Conservation (phyloP, 2,329 filamentous ascomycete species). For the Pseudogymnoascus verrucosus region DNA sequence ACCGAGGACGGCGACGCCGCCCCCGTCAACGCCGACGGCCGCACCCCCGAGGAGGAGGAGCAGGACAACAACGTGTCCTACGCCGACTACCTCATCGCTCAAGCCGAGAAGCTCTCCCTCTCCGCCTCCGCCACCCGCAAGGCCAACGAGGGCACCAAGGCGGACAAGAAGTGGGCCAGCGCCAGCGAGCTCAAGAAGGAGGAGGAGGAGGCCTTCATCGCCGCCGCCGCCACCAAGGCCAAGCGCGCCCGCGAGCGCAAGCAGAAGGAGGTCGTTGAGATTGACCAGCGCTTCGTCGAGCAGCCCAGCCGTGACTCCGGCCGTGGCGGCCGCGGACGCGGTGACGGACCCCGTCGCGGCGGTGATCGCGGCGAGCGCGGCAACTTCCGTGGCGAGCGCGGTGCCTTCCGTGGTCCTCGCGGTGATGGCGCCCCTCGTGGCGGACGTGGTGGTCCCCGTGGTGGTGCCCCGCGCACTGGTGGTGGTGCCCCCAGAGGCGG, state of each 20-base stretch:
- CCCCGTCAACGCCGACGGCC: slow-evolving; percentile 21
- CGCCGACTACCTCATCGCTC: slow-evolving; percentile 75
- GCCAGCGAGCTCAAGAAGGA: slow-evolving; percentile 64
- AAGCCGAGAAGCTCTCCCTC: slow-evolving; percentile 62
- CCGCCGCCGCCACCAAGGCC: slow-evolving; percentile 66
- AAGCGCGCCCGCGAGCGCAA: slow-evolving; percentile 83
- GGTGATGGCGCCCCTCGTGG: slow-evolving; percentile 39
- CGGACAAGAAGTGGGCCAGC: slow-evolving; percentile 85
- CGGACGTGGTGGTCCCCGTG: slow-evolving; percentile 37
- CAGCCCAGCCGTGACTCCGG: slow-evolving; percentile 34
- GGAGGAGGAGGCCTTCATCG: slow-evolving; percentile 68
- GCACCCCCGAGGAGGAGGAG: slow-evolving; percentile 40
- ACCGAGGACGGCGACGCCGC: slow-evolving; percentile 43
- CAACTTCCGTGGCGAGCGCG: slow-evolving; percentile 38
- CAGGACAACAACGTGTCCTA: slow-evolving; percentile 84
- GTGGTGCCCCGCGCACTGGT: slow-evolving; percentile 30
- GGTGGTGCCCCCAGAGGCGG: slow-evolving; percentile 30
- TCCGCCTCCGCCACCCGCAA: slow-evolving; percentile 63
- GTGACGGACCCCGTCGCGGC: slow-evolving; percentile 44
- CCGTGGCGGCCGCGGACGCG: slow-evolving; percentile 44
- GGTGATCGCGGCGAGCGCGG: slow-evolving; percentile 38
- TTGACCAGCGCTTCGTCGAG: slow-evolving; percentile 78
- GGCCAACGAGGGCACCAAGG: slow-evolving; percentile 84
- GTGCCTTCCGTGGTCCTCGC: slow-evolving; percentile 43
- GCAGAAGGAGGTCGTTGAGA: slow-evolving; percentile 82